Base-by-base conservation (phyloP, 1,139 yeast genomes). In the Hansenula sp. region DNA sequence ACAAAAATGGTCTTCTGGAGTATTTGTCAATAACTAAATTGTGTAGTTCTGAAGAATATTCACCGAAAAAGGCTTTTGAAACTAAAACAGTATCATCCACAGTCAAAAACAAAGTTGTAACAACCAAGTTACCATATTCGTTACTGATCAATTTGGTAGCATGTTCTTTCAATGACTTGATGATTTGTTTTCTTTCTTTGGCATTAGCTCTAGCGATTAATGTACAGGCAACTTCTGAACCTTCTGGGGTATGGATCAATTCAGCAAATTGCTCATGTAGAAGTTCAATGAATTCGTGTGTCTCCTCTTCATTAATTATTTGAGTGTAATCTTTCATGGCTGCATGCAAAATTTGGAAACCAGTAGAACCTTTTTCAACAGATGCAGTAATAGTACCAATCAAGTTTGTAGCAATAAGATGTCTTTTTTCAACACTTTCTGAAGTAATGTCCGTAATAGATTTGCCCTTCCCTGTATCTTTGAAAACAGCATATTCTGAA, bases 261-360 rank as follows among this genome's bases (percentile, higher is more conserved):
- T 90, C 97, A 21, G 97, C 96, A 62, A 89, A 73, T 60, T 88
- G 96, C 57, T 90, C 97, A 38, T 80, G 77, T 45, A 92, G 68
- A 37, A 89, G 68, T 49, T 90, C 97, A 51, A 89, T 77, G 56
- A 90, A 83, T 42, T 87, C 95, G 53, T 86, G 77, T 41, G 82
- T 76, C 60, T 88, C 94, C 36, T 80, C 84, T 27, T 76, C 78
- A 44, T 68, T 67, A 47, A 89, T 78, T 47, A 89, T 82, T 45
- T 79, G 75, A 36, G 80, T 77, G 55, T 86, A 89, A 61, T 92
- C 96, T 58, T 75, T 80, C 96, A 92, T 89, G 39, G 95, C 97
- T 27, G 97, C 96, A 62, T 92, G 98, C 57, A 92, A 76, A 51
- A 92, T 85, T 61, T 90, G 95, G 73, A 92, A 92, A 31, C 98